Conservation (phyloP, 257 asterid genomes). For the Solanum ossicruentum region DNA sequence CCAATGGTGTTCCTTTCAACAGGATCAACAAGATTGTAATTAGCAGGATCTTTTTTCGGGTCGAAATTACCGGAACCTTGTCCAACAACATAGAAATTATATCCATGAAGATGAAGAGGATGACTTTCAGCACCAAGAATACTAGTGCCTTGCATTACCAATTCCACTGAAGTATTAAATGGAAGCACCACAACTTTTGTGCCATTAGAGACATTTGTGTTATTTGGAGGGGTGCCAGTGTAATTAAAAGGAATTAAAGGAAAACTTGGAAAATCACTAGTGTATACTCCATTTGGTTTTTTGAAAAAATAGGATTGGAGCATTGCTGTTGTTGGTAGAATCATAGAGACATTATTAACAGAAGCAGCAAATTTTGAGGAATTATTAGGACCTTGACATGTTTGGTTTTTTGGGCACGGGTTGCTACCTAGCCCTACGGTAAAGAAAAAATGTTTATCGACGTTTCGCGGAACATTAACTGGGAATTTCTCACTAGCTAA, state of each 20-base stretch:
- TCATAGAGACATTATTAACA: slow-evolving; percentile 39
- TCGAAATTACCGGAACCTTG: slow-evolving; percentile 59
- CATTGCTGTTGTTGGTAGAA: slow-evolving; percentile 30
- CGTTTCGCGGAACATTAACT: slow-evolving; percentile 21
- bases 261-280: slow-evolving; percentile 32
- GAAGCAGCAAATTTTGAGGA: slow-evolving; percentile 51
- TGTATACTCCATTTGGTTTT: slow-evolving; percentile 24
- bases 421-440: slow-evolving; percentile 27
- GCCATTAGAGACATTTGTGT: slow-evolving; percentile 29
- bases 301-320: slow-evolving; percentile 35
- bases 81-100: slow-evolving; percentile 43
- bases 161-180: slow-evolving; percentile 39
- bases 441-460: slow-evolving; percentile 22
- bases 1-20: slow-evolving; percentile 49
- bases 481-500: slow-evolving; percentile 39
- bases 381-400: slow-evolving; percentile 63
- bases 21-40: slow-evolving; percentile 56
- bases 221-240: slow-evolving; percentile 55
- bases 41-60: slow-evolving; percentile 30
- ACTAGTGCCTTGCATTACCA: slow-evolving; percentile 55
- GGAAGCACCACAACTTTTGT: slow-evolving; percentile 39
- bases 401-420: slow-evolving; percentile 34
- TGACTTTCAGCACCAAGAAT: slow-evolving; percentile 65
- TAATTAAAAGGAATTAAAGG: slow-evolving; percentile 38
- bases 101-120: slow-evolving; percentile 66